These are phyloP conservation scores for Pythium apleroticum DNA, from an alignment of 352 stramenopile species.

Conservation along the genomic window DNA sequence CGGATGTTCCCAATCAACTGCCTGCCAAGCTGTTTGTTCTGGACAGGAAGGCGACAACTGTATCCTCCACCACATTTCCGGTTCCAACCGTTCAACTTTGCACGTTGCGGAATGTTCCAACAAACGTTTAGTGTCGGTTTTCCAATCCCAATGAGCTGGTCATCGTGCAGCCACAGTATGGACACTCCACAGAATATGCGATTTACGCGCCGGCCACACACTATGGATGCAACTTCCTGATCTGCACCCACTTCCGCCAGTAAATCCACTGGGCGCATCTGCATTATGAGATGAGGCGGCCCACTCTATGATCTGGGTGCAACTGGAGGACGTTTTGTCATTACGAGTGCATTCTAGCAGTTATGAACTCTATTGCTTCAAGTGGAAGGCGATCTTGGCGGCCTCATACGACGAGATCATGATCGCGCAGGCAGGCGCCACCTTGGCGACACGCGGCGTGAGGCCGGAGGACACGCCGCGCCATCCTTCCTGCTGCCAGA, in stretches of 20 bases:
- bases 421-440: slow-evolving; percentile 74
- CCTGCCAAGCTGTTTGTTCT: neutral
- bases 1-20: neutral
- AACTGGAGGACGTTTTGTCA: neutral
- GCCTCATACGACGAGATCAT: slow-evolving; percentile 82
- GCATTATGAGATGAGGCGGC: neutral
- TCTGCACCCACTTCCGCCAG: neutral
- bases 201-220: neutral
- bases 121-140: too few relatives aligned
- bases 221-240: neutral
- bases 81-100: neutral
- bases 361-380: slow-evolving; percentile 20
- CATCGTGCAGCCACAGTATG: neutral
- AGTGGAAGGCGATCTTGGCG: slow-evolving; percentile 55
- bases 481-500: slow-evolving; percentile 46
- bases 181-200: neutral
- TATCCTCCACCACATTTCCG: neutral
- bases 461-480: slow-evolving; percentile 50
- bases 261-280: neutral
- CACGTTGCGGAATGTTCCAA: neutral
- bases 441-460: slow-evolving; percentile 59
- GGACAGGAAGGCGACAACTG: neutral
- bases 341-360: neutral
- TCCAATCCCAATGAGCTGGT: neutral
- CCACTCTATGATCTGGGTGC: neutral